Percentiles rank a stretch among this genome's conserved stretches.
phyloP scores from a whole-genome alignment of 2,329 filamentous ascomycete genomes.

The Pyricularia pennisetigena region DNA sequence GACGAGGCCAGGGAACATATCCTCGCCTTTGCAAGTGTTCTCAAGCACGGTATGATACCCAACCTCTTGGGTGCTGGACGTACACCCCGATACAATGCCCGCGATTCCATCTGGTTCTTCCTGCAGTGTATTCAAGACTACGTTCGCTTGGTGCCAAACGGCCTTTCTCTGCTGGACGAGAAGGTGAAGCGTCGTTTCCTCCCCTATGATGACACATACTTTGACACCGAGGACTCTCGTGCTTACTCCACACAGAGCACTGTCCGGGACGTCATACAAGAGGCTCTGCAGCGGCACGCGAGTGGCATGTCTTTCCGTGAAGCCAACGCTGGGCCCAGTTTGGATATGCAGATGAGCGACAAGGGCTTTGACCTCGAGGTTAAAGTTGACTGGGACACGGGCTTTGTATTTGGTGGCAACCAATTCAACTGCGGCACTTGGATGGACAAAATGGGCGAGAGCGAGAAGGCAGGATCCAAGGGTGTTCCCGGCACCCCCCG shows the following conservation, averaged over 20 bases:
- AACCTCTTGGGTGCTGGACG: slow-evolving; percentile 84
- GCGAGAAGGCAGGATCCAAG: slow-evolving; percentile 79
- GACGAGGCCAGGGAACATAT: slow-evolving; percentile 90
- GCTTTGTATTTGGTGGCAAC: slow-evolving; percentile 88
- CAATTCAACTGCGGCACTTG: slow-evolving; percentile 95
- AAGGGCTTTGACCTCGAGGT: slow-evolving; percentile 90
- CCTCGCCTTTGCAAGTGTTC: slow-evolving; percentile 82
- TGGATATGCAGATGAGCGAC: slow-evolving; percentile 88
- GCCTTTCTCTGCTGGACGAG: slow-evolving; percentile 61
- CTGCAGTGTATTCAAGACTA: slow-evolving; percentile 95
- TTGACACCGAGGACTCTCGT: slow-evolving; percentile 66
- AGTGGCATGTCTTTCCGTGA: slow-evolving; percentile 86
- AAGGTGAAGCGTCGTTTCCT: slow-evolving; percentile 78
- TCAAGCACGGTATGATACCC: slow-evolving; percentile 98
- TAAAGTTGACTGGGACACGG: slow-evolving; percentile 81
- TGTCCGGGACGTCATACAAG: slow-evolving; percentile 83
- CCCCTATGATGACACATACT: slow-evolving; percentile 95
- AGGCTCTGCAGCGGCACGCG: slow-evolving; percentile 86
- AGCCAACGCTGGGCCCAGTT: slow-evolving; percentile 78
- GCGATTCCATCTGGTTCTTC: slow-evolving; percentile 98
- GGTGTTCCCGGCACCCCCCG: slow-evolving; percentile 93
- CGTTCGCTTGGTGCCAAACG: slow-evolving; percentile 68
- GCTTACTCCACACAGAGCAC: slow-evolving; percentile 81
- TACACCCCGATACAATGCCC: slow-evolving; percentile 84
- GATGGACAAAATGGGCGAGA: slow-evolving; percentile 99